A percentile compares a stretch with the other conserved stretches of the same genome.
These are phyloP conservation scores for Suhomyces bokatorum DNA, from an alignment of 1,139 yeast genomes.

Conservation along the genomic window DNA sequence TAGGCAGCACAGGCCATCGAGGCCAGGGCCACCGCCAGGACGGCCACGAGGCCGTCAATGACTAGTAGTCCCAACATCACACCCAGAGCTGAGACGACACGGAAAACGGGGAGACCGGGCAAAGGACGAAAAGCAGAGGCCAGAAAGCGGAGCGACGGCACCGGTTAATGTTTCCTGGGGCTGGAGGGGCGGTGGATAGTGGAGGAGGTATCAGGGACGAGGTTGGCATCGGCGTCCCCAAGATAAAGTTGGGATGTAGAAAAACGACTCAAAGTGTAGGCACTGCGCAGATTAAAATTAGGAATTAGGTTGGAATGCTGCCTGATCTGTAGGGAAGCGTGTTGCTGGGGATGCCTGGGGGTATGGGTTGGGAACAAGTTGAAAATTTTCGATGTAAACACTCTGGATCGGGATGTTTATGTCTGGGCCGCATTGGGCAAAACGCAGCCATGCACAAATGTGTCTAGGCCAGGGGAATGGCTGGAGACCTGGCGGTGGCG, in stretches of 20 bases:
- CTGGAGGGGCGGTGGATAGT: not conserved
- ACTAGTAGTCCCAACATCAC: slow-evolving; percentile 1
- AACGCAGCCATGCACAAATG: slow-evolving; percentile 2
- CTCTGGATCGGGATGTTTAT: slow-evolving; percentile 7
- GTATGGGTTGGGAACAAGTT: slow-evolving; percentile 2
- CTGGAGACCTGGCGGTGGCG: too few relatives aligned
- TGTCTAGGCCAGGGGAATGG: not conserved
- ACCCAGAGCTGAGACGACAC: not conserved
- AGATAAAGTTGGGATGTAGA: slow-evolving; percentile 3
- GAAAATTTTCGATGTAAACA: slow-evolving; percentile 12
- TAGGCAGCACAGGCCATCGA: slow-evolving; percentile 7
- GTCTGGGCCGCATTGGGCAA: slow-evolving; percentile 5
- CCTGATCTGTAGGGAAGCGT: slow-evolving; percentile 2
- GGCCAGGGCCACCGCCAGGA: slow-evolving; percentile 5
- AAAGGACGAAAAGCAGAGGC: not conserved
- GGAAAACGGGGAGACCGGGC: not conserved
- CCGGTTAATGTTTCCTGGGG: slow-evolving; percentile 1
- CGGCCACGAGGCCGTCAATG: slow-evolving; percentile 6
- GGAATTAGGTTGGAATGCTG: not conserved
- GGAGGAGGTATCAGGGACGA: not conserved
- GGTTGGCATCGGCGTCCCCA: not conserved
- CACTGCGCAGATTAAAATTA: not conserved
- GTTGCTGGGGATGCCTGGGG: slow-evolving; percentile 2
- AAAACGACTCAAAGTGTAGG: slow-evolving; percentile 2
- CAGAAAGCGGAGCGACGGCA: not conserved